Evolutionary conservation across 192 early-diverging fungal genomes (phyloP), one percentile per base, ranked within the genome.

Genomic region (Coemansia sp.): DNA sequence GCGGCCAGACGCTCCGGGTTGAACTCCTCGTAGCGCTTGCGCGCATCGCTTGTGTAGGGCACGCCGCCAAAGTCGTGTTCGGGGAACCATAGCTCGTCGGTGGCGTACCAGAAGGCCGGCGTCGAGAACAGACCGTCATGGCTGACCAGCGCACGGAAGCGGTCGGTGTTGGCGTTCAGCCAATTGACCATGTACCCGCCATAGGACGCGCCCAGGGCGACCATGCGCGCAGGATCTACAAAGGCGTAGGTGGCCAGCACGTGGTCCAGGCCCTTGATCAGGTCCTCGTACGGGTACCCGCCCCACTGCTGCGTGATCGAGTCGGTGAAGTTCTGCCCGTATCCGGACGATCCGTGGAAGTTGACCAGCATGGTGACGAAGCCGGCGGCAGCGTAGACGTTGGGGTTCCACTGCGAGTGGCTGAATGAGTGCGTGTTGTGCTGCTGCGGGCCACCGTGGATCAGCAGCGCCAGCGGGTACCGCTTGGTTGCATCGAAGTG

Each of bases 141-240:
- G 60, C 83, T 87, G 27, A 91, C 89, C 45, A 90, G 65, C 22
- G 73, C 76, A 44, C 74, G 72, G 73, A 93, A 93, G 22, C 86
- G 72, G 14, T 79, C 50, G 7, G 86, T 89, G 63, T 92, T 86
- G 8, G 84, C 85, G 61, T 93, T 93, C 61, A 93, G 75, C 90
- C 90, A 93, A 77, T 93, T 93, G 53, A 89, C 80, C 91, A 90
- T 90, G 63, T 85, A 91, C 13, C 89, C 91, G 65, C 91, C 91
- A 71, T 92, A 93, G 7, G 83, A 85, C 1, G 87, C 90, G 42
- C 91, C 91, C 29, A 92, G 64, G 25, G 80, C 90, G 38, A 78
- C 78, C 27, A 92, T 64, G 14, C 86, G 75, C 0, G 55, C 55
- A 2, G 55, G 29, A 65, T 92, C 90, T 25, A 92, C 68, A 34